Evolutionary conservation across 768 basidiomycete species (phyloP).

Genomic region (Tricholoma saponaceum): DNA sequence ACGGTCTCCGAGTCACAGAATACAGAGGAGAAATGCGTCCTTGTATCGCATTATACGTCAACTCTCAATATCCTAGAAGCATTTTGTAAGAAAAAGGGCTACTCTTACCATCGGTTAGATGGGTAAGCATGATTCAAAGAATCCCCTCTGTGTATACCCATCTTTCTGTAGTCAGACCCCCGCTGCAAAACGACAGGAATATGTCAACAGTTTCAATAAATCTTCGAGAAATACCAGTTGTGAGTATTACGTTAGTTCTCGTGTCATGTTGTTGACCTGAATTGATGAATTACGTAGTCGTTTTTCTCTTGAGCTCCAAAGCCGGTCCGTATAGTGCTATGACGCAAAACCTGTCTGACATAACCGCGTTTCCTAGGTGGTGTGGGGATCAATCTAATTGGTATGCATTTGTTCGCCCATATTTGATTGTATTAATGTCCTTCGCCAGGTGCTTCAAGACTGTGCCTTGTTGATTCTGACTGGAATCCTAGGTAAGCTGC

Average conservation of each 20-base stretch:
- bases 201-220: conserved; percentile 87
- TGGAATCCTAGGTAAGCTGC: conserved; percentile 82
- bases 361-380: conserved; percentile 49
- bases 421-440: neutral
- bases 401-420: conserved; percentile 26
- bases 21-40: conserved; percentile 90
- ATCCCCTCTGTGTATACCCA: neutral
- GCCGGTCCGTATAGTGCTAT: conserved; percentile 39
- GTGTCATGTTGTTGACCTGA: neutral
- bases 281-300: conserved; percentile 39
- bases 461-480: conserved; percentile 85
- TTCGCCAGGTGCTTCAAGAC: conserved; percentile 64
- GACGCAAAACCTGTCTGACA: neutral
- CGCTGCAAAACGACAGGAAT: conserved; percentile 73
- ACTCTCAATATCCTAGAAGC: conserved; percentile 91
- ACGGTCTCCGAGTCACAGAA: conserved; percentile 39
- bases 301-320: conserved; percentile 93
- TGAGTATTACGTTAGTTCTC: conserved; percentile 30
- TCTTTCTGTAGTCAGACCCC: conserved; percentile 60
- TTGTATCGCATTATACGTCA: conserved; percentile 96
- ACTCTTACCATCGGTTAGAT: conserved; percentile 82
- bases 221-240: conserved; percentile 68
- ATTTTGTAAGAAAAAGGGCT: conserved; percentile 71
- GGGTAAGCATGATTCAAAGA: conserved; percentile 45
- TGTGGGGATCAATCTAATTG: conserved; percentile 89